A percentile compares a stretch with the other conserved stretches of the same genome.
phyloP scores from a whole-genome alignment of 306 rosid genomes.

The Vigna hirtella region DNA sequence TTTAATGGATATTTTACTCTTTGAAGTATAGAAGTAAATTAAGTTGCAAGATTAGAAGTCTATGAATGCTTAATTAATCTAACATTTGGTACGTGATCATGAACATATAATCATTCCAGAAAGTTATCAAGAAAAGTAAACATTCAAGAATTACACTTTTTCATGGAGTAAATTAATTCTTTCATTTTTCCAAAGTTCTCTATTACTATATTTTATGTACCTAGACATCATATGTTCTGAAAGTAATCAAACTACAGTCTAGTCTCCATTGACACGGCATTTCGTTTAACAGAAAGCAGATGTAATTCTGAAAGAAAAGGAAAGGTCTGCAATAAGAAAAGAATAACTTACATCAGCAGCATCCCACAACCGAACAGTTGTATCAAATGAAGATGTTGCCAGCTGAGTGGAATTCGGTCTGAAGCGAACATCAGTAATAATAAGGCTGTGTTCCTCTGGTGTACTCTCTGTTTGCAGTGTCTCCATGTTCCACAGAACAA shows the following conservation, averaged over 20 bases:
- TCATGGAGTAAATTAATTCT: background rate
- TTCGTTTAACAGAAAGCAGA: constrained; percentile 33
- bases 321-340: constrained; percentile 9
- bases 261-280: background rate
- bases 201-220: background rate
- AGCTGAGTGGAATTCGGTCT: constrained; percentile 92
- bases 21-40: background rate
- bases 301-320: constrained; percentile 15
- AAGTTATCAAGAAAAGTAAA: background rate
- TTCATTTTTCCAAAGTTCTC: constrained; percentile 11
- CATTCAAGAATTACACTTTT: background rate
- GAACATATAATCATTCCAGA: background rate
- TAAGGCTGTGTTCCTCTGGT: constrained; percentile 67
- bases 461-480: constrained; percentile 81
- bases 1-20: background rate
- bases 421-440: constrained; percentile 92
- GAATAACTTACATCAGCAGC: constrained; percentile 74
- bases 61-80: background rate
- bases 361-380: constrained; percentile 92
- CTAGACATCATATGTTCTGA: background rate
- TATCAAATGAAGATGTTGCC: constrained; percentile 93
- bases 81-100: background rate
- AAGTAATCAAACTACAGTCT: constrained; percentile 18
- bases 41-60: background rate
- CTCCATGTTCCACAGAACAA: constrained; percentile 92